Conservation (phyloP, 2,329 filamentous ascomycete genomes). For the Hypomyces rosellus region DNA sequence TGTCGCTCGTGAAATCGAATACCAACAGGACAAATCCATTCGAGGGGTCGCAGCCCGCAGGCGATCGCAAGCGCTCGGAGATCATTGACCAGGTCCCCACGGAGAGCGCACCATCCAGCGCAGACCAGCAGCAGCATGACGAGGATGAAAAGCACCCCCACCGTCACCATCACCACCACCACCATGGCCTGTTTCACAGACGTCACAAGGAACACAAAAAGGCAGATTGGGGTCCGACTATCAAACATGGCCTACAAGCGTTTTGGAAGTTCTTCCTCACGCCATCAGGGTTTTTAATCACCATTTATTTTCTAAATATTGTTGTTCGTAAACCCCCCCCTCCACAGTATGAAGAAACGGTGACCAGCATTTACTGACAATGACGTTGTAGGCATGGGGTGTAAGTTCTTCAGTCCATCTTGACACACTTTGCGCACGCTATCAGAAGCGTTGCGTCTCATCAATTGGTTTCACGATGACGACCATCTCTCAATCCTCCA, state of each 20-base stretch:
- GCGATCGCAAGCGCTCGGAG: neutral
- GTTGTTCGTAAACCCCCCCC: constrained; percentile 18
- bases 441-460: neutral
- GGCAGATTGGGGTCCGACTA: constrained; percentile 19
- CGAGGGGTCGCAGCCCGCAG: neutral
- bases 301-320: constrained; percentile 24
- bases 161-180: constrained; percentile 11
- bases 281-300: constrained; percentile 22
- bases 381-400: neutral
- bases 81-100: neutral
- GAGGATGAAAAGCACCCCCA: constrained; percentile 7
- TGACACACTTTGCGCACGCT: neutral
- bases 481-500: no score
- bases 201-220: constrained; percentile 16
- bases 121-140: constrained; percentile 6
- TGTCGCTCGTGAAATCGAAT: constrained; percentile 17
- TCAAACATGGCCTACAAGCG: constrained; percentile 19
- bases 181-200: constrained; percentile 15
- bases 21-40: neutral
- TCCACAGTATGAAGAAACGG: neutral
- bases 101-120: neutral
- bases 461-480: neutral
- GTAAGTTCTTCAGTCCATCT: neutral
- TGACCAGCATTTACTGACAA: neutral
- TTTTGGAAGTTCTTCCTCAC: constrained; percentile 26